Evolutionary conservation across 306 rosid species (phyloP).

Genomic region (Mucuna pruriens): DNA sequence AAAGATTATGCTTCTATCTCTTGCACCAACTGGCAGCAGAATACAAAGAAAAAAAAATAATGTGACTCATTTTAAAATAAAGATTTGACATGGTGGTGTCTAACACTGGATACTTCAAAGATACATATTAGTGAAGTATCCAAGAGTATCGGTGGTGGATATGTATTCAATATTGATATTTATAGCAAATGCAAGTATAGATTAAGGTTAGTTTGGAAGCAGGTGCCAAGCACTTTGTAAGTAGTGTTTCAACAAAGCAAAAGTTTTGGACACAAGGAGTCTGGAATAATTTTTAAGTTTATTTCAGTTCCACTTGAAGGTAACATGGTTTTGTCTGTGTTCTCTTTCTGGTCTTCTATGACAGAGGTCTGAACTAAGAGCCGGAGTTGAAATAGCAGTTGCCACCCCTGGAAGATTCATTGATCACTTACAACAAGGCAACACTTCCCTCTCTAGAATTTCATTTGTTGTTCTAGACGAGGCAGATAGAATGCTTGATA

Average conservation of each 20-base stretch:
- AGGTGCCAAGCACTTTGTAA: not conserved
- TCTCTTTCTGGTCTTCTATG: conserved; percentile 40
- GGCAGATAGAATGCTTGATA: conserved; percentile 95
- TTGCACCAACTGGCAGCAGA: not conserved
- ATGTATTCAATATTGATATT: not conserved
- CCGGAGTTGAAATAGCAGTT: conserved; percentile 80
- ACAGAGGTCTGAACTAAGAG: conserved; percentile 84
- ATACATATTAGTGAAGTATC: not conserved
- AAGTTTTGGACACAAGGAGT: not conserved
- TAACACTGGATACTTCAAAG: not conserved
- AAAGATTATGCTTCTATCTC: not conserved
- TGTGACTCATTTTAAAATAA: not conserved
- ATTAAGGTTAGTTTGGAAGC: conserved; percentile 2
- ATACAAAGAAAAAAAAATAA: not conserved
- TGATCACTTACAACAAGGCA: conserved; percentile 90
- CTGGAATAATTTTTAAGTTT: not conserved
- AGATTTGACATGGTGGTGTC: not conserved
- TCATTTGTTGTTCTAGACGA: conserved; percentile 87
- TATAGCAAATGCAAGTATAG: not conserved
- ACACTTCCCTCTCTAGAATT: conserved; percentile 77
- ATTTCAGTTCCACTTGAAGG: not conserved
- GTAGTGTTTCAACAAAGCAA: not conserved
- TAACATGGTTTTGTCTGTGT: conserved; percentile 15
- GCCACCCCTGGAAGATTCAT: conserved; percentile 95
- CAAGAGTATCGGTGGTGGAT: not conserved